These are phyloP conservation scores for Trichoderma endophyticum DNA, from an alignment of 2,329 filamentous ascomycete species.

Conservation along the genomic window DNA sequence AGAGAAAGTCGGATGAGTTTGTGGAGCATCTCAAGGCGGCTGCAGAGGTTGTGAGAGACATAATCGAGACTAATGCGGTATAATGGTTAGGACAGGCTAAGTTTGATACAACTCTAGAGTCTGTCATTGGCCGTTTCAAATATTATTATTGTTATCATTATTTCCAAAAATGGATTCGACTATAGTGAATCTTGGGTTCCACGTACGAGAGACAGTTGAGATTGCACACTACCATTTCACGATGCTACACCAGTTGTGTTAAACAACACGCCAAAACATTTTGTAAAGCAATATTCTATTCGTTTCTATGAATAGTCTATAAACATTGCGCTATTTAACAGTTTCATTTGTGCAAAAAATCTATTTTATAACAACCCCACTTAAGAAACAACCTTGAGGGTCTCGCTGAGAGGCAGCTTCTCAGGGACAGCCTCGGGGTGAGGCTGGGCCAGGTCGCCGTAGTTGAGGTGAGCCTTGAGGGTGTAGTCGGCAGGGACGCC, in stretches of 20 bases:
- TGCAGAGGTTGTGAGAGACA: neutral
- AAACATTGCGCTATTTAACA: neutral
- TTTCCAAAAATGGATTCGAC: no score
- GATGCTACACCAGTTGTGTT: no score
- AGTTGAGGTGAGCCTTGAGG: conserved; percentile 10
- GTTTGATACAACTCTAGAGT: no score
- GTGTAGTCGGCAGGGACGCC: neutral
- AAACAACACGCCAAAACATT: neutral
- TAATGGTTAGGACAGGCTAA: neutral
- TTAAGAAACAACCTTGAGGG: neutral
- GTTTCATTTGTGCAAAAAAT: neutral
- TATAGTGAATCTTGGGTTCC: no score
- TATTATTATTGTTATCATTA: no score
- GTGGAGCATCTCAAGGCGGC: neutral
- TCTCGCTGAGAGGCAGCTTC: conserved; percentile 10
- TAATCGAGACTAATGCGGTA: neutral
- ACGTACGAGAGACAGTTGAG: no score
- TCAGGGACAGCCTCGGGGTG: neutral
- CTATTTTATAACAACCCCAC: neutral
- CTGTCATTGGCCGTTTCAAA: no score
- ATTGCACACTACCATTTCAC: no score
- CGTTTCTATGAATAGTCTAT: neutral
- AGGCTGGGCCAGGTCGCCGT: neutral
- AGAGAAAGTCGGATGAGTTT: conserved; percentile 5
- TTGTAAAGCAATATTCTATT: neutral